Base-by-base conservation (phyloP, 2,329 filamentous ascomycete species). In the Fusarium pseudoanthophilum region DNA sequence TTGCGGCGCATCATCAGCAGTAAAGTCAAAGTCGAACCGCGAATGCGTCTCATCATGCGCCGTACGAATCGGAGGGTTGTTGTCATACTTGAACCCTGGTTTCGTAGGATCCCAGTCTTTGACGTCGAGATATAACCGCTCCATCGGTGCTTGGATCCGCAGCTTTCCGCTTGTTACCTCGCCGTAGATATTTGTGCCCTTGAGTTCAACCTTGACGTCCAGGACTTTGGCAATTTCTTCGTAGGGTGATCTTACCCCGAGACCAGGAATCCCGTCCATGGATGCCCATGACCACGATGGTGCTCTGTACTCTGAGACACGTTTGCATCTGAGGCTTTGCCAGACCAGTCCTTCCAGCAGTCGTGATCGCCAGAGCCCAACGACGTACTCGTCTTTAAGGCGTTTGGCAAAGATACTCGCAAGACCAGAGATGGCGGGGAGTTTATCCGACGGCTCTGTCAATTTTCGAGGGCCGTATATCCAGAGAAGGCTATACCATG, bases 211-310 rank as follows among this genome's bases (percentile, higher is more conserved):
- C 4, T 48, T 20, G 4, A 40, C 21, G 1, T 59, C 60, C 0
- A 65, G 2, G 0, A 67, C 4, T 8, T 6, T 46, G 1, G 60
- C 51, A 1, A 65, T 4, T 3, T 48, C 42, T 6, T 34, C 28
- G 5, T 48, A 21, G 5, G 15, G 4, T 2, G 4, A 1, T 0
- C 3, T 9, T 3, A 26, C 7, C 3, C 48, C 30, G 2, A 28
- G 8, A 20, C 11, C 24, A 0, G 45, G 34, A 11, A 28, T 30
- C 10, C 64, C 60, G 5, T 65, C 39, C 18, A 59, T 24, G 7
- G 64, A 65, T 13, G 46, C 28, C 64, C 49, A 66, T 0, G 59
- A 61, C 59, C 59, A 61, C 15, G 59, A 58, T 4, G 59, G 59
- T 2, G 59, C 51, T 30, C 59, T 21, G 2, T 30, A 58, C 2